Conservation (phyloP, 2,329 filamentous ascomycete genomes). For the Pseudogymnoascus sp. region DNA sequence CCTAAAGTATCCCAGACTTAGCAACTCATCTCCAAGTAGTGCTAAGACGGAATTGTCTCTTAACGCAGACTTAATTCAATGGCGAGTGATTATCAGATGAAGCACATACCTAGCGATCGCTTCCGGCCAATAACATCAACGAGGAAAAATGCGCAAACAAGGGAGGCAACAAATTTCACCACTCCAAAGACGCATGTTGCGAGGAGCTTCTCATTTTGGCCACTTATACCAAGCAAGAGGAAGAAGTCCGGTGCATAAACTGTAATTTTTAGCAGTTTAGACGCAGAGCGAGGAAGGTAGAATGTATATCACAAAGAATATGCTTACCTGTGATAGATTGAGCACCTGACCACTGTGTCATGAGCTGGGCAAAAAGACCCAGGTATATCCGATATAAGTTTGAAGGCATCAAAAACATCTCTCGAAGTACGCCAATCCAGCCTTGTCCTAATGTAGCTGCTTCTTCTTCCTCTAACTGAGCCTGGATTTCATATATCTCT, state of each 20-base stretch:
- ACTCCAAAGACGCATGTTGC: conserved; percentile 51
- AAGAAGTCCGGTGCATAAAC: conserved; percentile 52
- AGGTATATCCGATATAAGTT: conserved; percentile 70
- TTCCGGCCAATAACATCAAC: conserved; percentile 53
- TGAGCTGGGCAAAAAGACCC: conserved; percentile 58
- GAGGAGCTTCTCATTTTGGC: conserved; percentile 46
- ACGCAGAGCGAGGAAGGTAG: conserved; percentile 15
- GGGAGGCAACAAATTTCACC: conserved; percentile 44
- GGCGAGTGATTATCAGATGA: not conserved
- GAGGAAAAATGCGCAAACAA: conserved; percentile 50
- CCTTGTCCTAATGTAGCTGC: conserved; percentile 61
- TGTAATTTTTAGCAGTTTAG: conserved; percentile 34
- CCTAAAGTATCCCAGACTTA: not conserved
- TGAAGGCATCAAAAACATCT: conserved; percentile 59
- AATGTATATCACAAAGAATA: not conserved
- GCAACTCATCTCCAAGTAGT: not conserved
- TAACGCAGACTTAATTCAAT: not conserved
- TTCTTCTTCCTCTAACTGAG: conserved; percentile 60
- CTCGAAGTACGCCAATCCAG: conserved; percentile 58
- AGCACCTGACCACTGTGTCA: conserved; percentile 68
- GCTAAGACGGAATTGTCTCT: not conserved
- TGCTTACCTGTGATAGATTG: conserved; percentile 52
- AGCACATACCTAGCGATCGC: conserved; percentile 30
- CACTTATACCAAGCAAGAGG: conserved; percentile 44
- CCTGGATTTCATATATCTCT: conserved; percentile 58